Conservation (phyloP, 495 filamentous ascomycete species). For the Daldinia concentrica region DNA sequence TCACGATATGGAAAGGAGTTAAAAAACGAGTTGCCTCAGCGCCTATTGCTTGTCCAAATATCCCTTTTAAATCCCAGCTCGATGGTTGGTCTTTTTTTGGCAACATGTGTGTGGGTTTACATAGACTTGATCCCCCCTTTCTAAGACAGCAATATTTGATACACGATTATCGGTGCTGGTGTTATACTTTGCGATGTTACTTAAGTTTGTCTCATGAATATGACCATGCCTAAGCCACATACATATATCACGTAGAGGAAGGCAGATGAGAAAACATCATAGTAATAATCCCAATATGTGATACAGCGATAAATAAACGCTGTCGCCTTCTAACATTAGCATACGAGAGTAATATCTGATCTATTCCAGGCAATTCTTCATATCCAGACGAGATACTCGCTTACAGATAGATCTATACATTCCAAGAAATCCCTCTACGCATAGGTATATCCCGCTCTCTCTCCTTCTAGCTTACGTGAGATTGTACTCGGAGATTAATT, state of each 20-base stretch:
- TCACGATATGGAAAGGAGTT: slow-evolving; percentile 36
- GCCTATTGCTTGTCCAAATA: slow-evolving; percentile 33
- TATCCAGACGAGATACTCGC: no score
- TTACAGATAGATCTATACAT: not conserved
- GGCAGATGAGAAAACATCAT: not conserved
- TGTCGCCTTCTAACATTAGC: no score
- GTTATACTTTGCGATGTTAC: not conserved
- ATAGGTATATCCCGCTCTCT: no score
- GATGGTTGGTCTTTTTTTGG: slow-evolving; percentile 17
- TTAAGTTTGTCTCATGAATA: not conserved
- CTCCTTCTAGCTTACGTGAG: slow-evolving; percentile 22
- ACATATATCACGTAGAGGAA: not conserved
- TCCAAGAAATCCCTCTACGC: not conserved
- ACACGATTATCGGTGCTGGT: not conserved
- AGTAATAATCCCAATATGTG: not conserved
- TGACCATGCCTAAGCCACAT: not conserved
- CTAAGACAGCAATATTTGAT: slow-evolving; percentile 3
- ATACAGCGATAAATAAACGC: not conserved
- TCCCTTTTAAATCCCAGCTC: slow-evolving; percentile 30
- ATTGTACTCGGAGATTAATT: slow-evolving; percentile 55
- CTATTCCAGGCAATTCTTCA: no score
- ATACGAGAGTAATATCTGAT: no score
- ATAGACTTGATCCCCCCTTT: slow-evolving; percentile 27
- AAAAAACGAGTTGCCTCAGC: slow-evolving; percentile 30
- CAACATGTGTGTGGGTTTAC: slow-evolving; percentile 21